These are phyloP conservation scores for Oryza longistaminata DNA, from an alignment of 176 grass and related monocot species.

Conservation along the genomic window DNA sequence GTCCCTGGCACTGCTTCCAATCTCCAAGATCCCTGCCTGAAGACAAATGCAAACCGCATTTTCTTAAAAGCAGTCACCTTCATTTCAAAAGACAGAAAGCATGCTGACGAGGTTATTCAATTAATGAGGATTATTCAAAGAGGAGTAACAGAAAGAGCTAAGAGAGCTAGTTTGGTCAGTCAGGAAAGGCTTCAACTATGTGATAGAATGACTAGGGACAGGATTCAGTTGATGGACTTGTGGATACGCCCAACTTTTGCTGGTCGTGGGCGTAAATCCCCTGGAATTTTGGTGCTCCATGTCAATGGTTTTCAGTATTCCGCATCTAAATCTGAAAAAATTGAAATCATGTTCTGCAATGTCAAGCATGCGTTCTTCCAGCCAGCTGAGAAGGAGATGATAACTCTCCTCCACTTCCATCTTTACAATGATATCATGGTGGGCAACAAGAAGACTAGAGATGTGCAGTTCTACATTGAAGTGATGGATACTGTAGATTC, in stretches of 20 bases:
- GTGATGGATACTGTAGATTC: conserved; percentile 78
- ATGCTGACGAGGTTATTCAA: conserved; percentile 65
- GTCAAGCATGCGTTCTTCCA: conserved; percentile 83
- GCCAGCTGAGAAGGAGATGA: conserved; percentile 76
- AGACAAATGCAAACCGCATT: conserved; percentile 15
- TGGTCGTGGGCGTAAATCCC: conserved; percentile 57
- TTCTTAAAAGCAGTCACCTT: conserved; percentile 70
- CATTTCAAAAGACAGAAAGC: conserved; percentile 60
- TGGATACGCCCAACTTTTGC: conserved; percentile 65
- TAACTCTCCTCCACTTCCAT: conserved; percentile 69
- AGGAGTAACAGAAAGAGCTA: conserved; percentile 69
- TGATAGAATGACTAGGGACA: conserved; percentile 31
- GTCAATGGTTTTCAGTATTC: conserved; percentile 73
- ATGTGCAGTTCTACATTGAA: conserved; percentile 77
- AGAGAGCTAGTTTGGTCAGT: conserved; percentile 68
- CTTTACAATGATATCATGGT: conserved; percentile 81
- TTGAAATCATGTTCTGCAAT: conserved; percentile 65
- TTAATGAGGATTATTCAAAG: conserved; percentile 51
- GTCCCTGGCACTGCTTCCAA: conserved; percentile 51
- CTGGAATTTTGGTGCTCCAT: conserved; percentile 63
- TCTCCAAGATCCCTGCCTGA: conserved; percentile 40
- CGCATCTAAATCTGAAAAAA: conserved; percentile 52
- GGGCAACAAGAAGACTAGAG: conserved; percentile 74
- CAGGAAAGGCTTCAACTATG: conserved; percentile 62
- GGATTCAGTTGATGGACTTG: conserved; percentile 50